Evolutionary conservation across 805 yeast genomes (phyloP).

Genomic region (Pichia pseudocactophila): DNA sequence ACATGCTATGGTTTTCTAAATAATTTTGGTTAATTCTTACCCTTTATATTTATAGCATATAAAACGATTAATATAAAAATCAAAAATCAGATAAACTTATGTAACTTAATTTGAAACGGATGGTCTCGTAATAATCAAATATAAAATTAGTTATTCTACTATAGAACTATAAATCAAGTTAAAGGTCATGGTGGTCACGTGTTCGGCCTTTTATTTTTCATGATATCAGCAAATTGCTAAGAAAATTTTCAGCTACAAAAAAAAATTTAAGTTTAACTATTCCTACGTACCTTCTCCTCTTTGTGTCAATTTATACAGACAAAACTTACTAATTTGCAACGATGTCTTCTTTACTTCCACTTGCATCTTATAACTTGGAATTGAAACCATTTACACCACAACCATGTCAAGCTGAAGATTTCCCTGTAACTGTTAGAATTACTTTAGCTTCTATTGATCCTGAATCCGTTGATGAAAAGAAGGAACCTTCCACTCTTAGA

Average conservation of each 20-base stretch:
- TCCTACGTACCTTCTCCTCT: not conserved
- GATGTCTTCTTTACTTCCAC: constrained; percentile 72
- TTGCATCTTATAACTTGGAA: constrained; percentile 80
- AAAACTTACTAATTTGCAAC: not conserved
- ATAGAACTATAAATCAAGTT: no score
- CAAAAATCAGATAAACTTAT: constrained; percentile 5
- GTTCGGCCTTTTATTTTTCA: no score
- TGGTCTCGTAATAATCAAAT: no score
- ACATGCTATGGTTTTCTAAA: constrained; percentile 93
- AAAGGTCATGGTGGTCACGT: no score
- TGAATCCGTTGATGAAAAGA: constrained; percentile 69
- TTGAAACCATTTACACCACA: constrained; percentile 81
- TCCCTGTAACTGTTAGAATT: constrained; percentile 82
- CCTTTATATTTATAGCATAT: constrained; percentile 8
- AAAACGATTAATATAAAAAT: constrained; percentile 10
- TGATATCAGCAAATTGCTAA: no score
- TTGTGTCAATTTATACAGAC: not conserved
- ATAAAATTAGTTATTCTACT: no score
- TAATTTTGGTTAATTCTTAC: constrained; percentile 8
- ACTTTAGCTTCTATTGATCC: constrained; percentile 97
- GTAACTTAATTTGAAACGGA: no score
- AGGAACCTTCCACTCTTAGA: constrained; percentile 82
- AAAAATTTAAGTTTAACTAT: not conserved
- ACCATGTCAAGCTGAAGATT: constrained; percentile 77
- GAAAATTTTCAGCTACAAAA: not conserved